Evolutionary conservation across 2,329 filamentous ascomycete species (phyloP).

Genomic region (Volutella citrinella): DNA sequence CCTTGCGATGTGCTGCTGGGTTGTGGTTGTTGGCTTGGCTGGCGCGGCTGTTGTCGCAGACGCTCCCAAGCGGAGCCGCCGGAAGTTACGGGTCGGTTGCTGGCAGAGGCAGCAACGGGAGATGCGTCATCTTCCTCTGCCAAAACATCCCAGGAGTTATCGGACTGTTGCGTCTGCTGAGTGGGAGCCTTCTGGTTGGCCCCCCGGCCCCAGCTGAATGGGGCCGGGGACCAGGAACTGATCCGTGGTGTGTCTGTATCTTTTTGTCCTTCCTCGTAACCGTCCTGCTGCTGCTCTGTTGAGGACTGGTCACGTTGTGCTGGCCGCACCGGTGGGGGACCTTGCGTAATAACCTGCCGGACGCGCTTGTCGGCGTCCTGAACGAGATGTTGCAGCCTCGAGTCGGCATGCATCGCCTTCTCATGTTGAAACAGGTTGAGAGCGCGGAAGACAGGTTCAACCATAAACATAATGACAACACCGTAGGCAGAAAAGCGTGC

Average conservation of each 20-base stretch:
- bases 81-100: conserved; percentile 15
- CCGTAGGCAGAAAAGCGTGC: conserved; percentile 25
- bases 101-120: conserved; percentile 35
- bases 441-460: conserved; percentile 23
- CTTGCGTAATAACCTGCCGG: conserved; percentile 18
- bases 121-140: conserved; percentile 41
- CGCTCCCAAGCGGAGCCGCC: conserved; percentile 44
- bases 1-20: conserved; percentile 12
- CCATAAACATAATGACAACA: conserved; percentile 23
- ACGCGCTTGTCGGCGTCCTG: conserved; percentile 21
- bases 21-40: conserved; percentile 17
- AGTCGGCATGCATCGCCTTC: conserved; percentile 18
- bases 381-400: conserved; percentile 20
- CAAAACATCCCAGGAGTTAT: conserved; percentile 23
- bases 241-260: conserved; percentile 9
- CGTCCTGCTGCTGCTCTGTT: conserved; percentile 2
- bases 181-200: conserved; percentile 1
- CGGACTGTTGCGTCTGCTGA: conserved; percentile 9
- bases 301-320: conserved; percentile 3
- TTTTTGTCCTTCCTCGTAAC: conserved; percentile 5
- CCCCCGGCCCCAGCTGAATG: conserved; percentile 2
- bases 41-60: conserved; percentile 32
- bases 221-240: conserved; percentile 4
- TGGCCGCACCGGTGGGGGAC: neutral
- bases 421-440: conserved; percentile 22